Conservation (phyloP, 192 early-diverging fungal genomes). For the Bifiguratus adelaidae region DNA sequence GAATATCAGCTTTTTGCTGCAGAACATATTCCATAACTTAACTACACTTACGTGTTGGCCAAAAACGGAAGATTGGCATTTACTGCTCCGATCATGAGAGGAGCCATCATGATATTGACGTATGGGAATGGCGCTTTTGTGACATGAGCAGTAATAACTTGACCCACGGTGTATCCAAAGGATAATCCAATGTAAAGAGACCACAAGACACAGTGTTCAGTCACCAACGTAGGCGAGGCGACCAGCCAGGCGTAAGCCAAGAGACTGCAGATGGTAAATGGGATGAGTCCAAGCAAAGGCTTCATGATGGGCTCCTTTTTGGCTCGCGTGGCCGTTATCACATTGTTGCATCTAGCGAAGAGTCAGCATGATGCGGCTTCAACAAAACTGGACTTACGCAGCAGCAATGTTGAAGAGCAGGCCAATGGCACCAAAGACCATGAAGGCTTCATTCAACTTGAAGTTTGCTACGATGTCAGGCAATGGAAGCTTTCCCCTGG, state of each 20-base stretch:
- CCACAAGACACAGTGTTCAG: conserved; percentile 58
- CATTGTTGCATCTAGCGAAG: conserved; percentile 45
- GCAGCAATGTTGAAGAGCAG: conserved; percentile 41
- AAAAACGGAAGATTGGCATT: conserved; percentile 42
- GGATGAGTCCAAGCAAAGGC: conserved; percentile 52
- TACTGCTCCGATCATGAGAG: conserved; percentile 47
- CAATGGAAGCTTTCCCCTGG: too few relatives aligned
- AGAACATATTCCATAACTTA: not conserved
- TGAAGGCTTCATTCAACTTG: conserved; percentile 41
- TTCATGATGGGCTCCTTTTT: conserved; percentile 37
- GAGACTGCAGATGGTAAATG: conserved; percentile 40
- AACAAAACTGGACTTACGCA: conserved; percentile 39
- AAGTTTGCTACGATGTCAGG: conserved; percentile 23
- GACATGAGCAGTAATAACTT: conserved; percentile 81
- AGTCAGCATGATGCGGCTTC: too few relatives aligned
- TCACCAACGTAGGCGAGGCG: conserved; percentile 53
- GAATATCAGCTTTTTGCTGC: not conserved
- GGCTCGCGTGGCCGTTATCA: conserved; percentile 39
- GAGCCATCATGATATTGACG: conserved; percentile 45
- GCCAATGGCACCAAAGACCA: conserved; percentile 31
- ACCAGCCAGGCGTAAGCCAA: conserved; percentile 55
- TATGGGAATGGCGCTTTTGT: conserved; percentile 75
- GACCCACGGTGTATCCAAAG: conserved; percentile 73
- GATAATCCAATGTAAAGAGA: conserved; percentile 57
- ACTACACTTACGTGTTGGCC: conserved; percentile 27